Evolutionary conservation across 2,329 filamentous ascomycete genomes (phyloP), one percentile per base, ranked within the genome.

Genomic region (Paecilomyces niveus): DNA sequence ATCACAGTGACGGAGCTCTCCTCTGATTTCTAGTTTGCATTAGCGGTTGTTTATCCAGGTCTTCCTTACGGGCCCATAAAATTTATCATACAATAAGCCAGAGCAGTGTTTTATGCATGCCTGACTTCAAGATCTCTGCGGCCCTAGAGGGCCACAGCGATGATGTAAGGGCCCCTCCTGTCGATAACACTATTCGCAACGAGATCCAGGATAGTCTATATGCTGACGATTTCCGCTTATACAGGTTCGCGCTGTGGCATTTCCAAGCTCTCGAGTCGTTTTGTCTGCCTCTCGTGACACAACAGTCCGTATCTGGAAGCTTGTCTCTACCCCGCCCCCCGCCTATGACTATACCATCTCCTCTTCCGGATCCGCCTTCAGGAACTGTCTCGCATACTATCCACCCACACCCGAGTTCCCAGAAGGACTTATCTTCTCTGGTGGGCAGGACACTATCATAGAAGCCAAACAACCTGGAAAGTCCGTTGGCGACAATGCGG

Each of bases 111-210:
- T 69, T 68, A 68, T 74, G 64, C 67, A 92, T 93, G 89, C 80
- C 83, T 75, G 88, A 92, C 72, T 97, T 91, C 83, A 96, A 93
- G 83, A 86, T 99, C 70, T 96, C 94, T 62, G 92, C 93, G 66
- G 89, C 90, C 70, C 83, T 99, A 65, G 80, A 86, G 66, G 93
- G 91, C 70, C 94, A 99, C 74, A 89, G 94, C 74, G 89, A 94
- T 73, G 94, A 99, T 85, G 94, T 97, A 82, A 76, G 87, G 75
- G 61, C 52, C 57, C 58, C 61, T 59, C 62, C 51, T 59, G 55
- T 45, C 61, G 70, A 54, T 69, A 62, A 54, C 22, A 55, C 64
- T 67, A 49, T 60, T 31, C 63, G 96, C 91, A 90, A 96, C 64
- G 89, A 90, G 64, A 87, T 84, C 62, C 86, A 94, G 61, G 80